Evolutionary conservation across 177 flowering plant genomes (phyloP), one percentile per base, ranked within the genome.

Genomic region (Tripterygium wilfordii): DNA sequence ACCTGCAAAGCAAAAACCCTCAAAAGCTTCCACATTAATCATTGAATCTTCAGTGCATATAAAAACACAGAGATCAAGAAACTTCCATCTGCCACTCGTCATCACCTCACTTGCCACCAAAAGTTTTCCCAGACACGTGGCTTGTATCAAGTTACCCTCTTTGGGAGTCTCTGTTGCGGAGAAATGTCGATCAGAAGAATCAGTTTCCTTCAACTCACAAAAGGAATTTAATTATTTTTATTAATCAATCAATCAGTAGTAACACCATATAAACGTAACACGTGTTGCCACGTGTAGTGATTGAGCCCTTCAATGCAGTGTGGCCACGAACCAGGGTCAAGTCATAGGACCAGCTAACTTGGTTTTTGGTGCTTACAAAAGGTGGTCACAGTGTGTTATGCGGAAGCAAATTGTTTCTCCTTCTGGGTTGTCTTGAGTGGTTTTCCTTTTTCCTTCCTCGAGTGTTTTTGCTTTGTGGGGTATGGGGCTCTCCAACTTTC

Each of bases 401-500:
- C 14, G 10, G 39, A 9, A 48, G 28, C 7, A 17, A 42, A 17
- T 8, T 33, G 5, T 14, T 23, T 29, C n/a, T 45, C 8, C 5
- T 25, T 30, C 8, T 29, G 3, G 14, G 29, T 4, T 25, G 29
- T 45, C 9, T 56, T 26, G 14, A 8, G 33, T 30, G 33, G 33
- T 7, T 12, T 30, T 30, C 12, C 33, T 6, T 12, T 30, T 30
- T 12, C 12, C 7, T 6, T 6, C 33, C 33, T 7, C 8, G 12
- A 7, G 33, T 6, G 12, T 30, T 30, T 7, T 7, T 30, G 12
- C 33, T 6, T 6, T 6, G 33, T 17, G 6, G 3, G 39, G 58
- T 28, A 82, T 85, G 94, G 88, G 94, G 12, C 72, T 85, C 13
- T 72, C 78, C 2, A 74, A 71, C 29, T 82, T 79, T 36, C 81